Evolutionary conservation across 306 rosid genomes (phyloP).

Genomic region (Benincasa hispida): DNA sequence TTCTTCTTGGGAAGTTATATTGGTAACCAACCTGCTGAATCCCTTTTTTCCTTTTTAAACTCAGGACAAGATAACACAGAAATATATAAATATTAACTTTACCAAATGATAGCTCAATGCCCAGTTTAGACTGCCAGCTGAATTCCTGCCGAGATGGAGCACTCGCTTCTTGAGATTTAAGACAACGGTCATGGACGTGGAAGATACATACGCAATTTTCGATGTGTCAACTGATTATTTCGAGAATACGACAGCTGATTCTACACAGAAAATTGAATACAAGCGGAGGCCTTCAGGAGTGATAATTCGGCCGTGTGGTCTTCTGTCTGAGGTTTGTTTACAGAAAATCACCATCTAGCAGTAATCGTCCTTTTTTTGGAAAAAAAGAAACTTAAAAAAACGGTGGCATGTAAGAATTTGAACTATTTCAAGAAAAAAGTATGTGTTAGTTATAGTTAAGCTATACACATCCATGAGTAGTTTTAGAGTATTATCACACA

Average conservation of each 20-base stretch:
- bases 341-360: background rate
- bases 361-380: too few species aligned
- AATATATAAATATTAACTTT: background rate
- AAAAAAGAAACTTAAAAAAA: too few species aligned
- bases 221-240: slow-evolving; percentile 20
- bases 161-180: slow-evolving; percentile 13
- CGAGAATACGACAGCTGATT: background rate
- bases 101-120: slow-evolving; percentile 13
- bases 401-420: too few species aligned
- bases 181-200: background rate
- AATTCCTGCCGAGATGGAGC: slow-evolving; percentile 11
- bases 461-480: too few species aligned
- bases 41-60: background rate
- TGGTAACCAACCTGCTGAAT: background rate
- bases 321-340: slow-evolving; percentile 13
- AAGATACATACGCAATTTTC: slow-evolving; percentile 8
- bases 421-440: too few species aligned
- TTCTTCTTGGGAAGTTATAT: background rate
- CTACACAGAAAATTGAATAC: background rate
- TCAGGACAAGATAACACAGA: background rate
- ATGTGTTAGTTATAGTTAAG: too few species aligned
- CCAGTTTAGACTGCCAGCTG: slow-evolving; percentile 15
- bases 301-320: slow-evolving; percentile 1
- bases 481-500: too few species aligned
- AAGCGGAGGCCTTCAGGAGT: slow-evolving; percentile 23